Conservation (phyloP, 805 yeast species). For the Candida dendrica region DNA sequence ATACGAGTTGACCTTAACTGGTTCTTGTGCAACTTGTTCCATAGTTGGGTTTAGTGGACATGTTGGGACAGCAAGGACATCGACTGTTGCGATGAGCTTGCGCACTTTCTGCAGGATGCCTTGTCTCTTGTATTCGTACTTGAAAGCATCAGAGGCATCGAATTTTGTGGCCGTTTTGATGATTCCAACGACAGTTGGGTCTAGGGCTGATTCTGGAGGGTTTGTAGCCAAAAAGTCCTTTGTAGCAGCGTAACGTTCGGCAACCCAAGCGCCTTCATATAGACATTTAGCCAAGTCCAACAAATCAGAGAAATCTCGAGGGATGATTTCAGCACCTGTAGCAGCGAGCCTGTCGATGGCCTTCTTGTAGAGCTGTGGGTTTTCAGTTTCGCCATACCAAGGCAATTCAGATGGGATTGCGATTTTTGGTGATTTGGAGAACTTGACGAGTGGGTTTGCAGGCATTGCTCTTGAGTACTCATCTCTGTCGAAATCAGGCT, state of each 20-base stretch:
- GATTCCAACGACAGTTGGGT: constrained; percentile 75
- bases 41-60: constrained; percentile 89
- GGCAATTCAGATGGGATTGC: constrained; percentile 70
- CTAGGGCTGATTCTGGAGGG: constrained; percentile 66
- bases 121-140: constrained; percentile 81
- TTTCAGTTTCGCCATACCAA: constrained; percentile 79
- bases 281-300: constrained; percentile 78
- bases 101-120: constrained; percentile 63
- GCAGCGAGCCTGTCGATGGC: constrained; percentile 50
- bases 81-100: constrained; percentile 48
- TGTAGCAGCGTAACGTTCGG: constrained; percentile 85
- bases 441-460: constrained; percentile 50
- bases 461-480: constrained; percentile 80
- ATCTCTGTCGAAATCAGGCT: constrained; percentile 60
- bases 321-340: constrained; percentile 52
- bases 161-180: constrained; percentile 72
- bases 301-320: constrained; percentile 68
- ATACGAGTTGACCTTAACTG: constrained; percentile 72
- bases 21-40: constrained; percentile 65
- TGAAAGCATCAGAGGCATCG: constrained; percentile 78
- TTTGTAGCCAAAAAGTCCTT: constrained; percentile 62
- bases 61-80: constrained; percentile 84
- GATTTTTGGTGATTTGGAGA: constrained; percentile 52
- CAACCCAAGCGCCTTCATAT: constrained; percentile 99
- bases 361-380: constrained; percentile 57